These are phyloP conservation scores for Capronia americana DNA, from an alignment of 2,329 filamentous ascomycete species.

Conservation along the genomic window DNA sequence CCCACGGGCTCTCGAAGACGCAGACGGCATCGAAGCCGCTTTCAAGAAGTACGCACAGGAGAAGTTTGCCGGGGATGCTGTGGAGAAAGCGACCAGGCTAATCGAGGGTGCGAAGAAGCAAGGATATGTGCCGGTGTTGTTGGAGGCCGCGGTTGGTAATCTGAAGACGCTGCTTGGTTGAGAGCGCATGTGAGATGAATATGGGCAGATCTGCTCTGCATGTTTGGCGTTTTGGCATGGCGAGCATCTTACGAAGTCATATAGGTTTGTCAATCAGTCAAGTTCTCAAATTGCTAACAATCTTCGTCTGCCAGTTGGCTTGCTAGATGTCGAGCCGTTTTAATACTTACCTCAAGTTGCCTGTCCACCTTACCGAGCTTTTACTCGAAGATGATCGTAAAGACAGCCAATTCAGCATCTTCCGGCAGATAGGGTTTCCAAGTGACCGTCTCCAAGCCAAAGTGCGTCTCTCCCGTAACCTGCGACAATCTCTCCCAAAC, in stretches of 20 bases:
- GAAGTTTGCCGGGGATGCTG: slow-evolving; percentile 23
- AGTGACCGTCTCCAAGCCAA: not conserved
- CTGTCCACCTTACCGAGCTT: not conserved
- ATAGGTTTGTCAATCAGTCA: not conserved
- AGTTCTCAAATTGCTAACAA: not conserved
- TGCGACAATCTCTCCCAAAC: not conserved
- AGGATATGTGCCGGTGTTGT: slow-evolving; percentile 30
- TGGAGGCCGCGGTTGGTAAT: slow-evolving; percentile 29
- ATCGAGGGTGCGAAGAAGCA: slow-evolving; percentile 31
- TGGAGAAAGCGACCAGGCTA: slow-evolving; percentile 29
- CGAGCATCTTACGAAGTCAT: not conserved
- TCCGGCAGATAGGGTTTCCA: not conserved
- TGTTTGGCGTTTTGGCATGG: not conserved
- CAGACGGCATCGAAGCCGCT: slow-evolving; percentile 33
- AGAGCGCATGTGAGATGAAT: not conserved
- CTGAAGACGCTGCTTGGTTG: slow-evolving; percentile 19
- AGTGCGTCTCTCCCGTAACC: not conserved
- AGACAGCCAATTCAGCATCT: not conserved
- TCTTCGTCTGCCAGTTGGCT: not conserved
- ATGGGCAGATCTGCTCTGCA: not conserved
- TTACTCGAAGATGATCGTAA: not conserved
- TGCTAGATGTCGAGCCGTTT: not conserved
- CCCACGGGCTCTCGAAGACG: slow-evolving; percentile 33
- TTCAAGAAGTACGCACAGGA: slow-evolving; percentile 38
- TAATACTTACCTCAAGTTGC: not conserved